phyloP scores from a whole-genome alignment of 2,329 filamentous ascomycete genomes.

The Knufia fluminis region DNA sequence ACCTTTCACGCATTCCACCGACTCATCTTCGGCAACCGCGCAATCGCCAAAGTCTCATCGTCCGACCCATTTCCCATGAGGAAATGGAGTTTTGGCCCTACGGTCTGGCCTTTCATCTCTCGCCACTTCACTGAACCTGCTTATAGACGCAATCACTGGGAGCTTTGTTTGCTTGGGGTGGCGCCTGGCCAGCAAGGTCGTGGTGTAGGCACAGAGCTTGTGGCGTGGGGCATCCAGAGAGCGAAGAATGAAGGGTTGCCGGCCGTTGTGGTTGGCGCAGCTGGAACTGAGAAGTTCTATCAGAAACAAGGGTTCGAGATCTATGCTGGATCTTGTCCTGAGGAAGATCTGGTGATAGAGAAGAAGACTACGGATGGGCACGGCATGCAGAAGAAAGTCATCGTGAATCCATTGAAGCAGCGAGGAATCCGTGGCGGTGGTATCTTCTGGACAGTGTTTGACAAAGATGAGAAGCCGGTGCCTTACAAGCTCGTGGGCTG shows the following conservation, averaged over 20 bases:
- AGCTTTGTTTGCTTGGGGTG: constrained; percentile 17
- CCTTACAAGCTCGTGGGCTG: too few species aligned
- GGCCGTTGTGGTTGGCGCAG: constrained; percentile 10
- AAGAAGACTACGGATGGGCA: not conserved
- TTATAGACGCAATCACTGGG: constrained; percentile 12
- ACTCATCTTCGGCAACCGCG: constrained; percentile 5
- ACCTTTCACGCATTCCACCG: constrained; percentile 1
- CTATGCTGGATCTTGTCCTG: not conserved
- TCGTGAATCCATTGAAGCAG: constrained; percentile 11
- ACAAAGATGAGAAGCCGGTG: not conserved
- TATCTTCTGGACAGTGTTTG: constrained; percentile 10
- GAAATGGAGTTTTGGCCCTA: constrained; percentile 11
- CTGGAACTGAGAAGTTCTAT: constrained; percentile 11
- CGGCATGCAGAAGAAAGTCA: not conserved
- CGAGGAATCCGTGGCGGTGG: constrained; percentile 11
- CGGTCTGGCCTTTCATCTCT: constrained; percentile 6
- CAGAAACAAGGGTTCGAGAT: constrained; percentile 10
- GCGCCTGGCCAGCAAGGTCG: constrained; percentile 13
- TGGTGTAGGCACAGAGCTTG: constrained; percentile 16
- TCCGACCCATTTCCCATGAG: constrained; percentile 9
- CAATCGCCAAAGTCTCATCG: constrained; percentile 9
- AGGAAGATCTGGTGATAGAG: not conserved
- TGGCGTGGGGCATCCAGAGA: constrained; percentile 16
- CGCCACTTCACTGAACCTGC: constrained; percentile 6
- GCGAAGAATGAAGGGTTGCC: constrained; percentile 13